Percentiles rank a stretch among this genome's conserved stretches.
Conservation (phyloP, 2,329 filamentous ascomycete genomes). For the Pseudopyricularia cyperi region DNA sequence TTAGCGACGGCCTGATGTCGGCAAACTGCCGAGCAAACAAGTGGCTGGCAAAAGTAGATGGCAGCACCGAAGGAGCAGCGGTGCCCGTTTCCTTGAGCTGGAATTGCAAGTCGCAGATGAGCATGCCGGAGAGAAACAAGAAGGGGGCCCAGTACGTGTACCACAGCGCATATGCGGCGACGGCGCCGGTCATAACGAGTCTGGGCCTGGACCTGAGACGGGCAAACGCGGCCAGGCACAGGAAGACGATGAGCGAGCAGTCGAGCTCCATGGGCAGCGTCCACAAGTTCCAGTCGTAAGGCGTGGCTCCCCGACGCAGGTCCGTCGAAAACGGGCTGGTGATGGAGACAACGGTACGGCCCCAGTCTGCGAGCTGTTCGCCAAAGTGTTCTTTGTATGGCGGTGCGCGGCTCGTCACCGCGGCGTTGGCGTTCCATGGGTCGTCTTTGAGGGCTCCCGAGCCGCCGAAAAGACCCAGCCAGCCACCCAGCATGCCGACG, state of each 20-base stretch:
- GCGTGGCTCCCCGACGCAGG: constrained; percentile 18
- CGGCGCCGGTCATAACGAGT: constrained; percentile 6
- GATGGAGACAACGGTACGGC: constrained; percentile 1
- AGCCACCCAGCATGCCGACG: constrained; percentile 3
- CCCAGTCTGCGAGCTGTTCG: constrained; percentile 5
- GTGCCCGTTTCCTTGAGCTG: constrained; percentile 7
- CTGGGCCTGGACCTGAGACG: constrained; percentile 8
- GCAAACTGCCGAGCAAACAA: constrained; percentile 3
- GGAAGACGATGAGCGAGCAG: constrained; percentile 20
- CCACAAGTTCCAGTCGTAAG: constrained; percentile 21
- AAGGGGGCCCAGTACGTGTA: constrained; percentile 16
- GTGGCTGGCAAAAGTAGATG: background rate
- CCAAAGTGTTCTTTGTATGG: background rate
- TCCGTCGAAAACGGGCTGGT: constrained; percentile 29
- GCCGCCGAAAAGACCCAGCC: constrained; percentile 6
- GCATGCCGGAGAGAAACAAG: constrained; percentile 18
- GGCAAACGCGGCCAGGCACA: constrained; percentile 17
- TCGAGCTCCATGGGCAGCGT: constrained; percentile 23
- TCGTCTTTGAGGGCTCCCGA: background rate
- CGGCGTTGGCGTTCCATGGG: constrained; percentile 3
- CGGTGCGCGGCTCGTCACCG: constrained; percentile 5
- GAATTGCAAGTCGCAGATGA: constrained; percentile 16
- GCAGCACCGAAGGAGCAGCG: background rate
- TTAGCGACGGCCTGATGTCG: constrained; percentile 1
- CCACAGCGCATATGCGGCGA: constrained; percentile 3